Percentiles rank a stretch among this genome's conserved stretches.
Evolutionary conservation across 2,329 filamentous ascomycete species (phyloP).

Genomic region (Claviceps pazoutovae): DNA sequence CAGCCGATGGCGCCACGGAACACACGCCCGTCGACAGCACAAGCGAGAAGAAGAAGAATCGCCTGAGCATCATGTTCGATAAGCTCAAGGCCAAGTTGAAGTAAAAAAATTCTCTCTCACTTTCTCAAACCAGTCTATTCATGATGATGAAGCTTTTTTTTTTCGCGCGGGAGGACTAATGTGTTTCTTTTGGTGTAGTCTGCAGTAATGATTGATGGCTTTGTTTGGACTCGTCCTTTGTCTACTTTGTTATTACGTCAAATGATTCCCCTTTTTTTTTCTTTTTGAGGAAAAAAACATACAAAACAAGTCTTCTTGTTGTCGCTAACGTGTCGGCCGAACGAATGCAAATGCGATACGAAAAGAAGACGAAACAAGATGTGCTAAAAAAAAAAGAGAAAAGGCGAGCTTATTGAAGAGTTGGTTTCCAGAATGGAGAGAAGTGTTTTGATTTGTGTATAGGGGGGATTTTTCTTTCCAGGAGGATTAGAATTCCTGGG

Average conservation of each 20-base stretch:
- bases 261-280: slow-evolving; percentile 26
- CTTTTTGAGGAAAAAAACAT: neutral
- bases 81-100: slow-evolving; percentile 37
- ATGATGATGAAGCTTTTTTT: slow-evolving; percentile 1
- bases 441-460: too few relatives aligned
- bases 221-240: slow-evolving; percentile 20
- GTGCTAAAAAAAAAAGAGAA: too few relatives aligned
- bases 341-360: too few relatives aligned
- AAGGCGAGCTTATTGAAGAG: too few relatives aligned
- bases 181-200: slow-evolving; percentile 9
- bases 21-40: slow-evolving; percentile 16
- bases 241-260: slow-evolving; percentile 15
- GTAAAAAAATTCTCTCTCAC: slow-evolving; percentile 6
- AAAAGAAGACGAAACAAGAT: too few relatives aligned
- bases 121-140: neutral
- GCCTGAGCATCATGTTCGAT: slow-evolving; percentile 47
- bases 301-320: neutral
- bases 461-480: too few relatives aligned
- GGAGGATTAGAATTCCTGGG: too few relatives aligned
- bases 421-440: too few relatives aligned
- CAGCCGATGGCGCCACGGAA: neutral
- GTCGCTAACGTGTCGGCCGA: too few relatives aligned
- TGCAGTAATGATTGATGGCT: slow-evolving; percentile 17
- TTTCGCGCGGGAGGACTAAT: slow-evolving; percentile 2
- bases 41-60: slow-evolving; percentile 54